Conservation (phyloP, 805 yeast species). For the Candida awuae region DNA sequence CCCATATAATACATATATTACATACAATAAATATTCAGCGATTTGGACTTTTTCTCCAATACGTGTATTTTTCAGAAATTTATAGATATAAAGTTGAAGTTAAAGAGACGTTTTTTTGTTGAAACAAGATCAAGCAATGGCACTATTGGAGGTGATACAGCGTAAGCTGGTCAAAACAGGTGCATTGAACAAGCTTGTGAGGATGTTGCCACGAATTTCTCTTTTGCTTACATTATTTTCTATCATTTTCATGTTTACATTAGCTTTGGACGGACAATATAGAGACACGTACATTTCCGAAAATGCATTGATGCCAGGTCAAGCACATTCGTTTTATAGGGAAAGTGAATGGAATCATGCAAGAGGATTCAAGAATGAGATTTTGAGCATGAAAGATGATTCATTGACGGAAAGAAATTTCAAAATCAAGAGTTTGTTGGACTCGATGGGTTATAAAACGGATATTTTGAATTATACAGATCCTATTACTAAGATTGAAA, state of each 20-base stretch:
- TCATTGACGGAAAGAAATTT: constrained; percentile 34
- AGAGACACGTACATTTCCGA: constrained; percentile 84
- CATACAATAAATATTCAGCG: too few species aligned
- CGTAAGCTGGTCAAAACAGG: constrained; percentile 38
- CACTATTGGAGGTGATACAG: constrained; percentile 38
- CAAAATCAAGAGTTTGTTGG: constrained; percentile 50
- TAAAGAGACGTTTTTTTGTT: not conserved
- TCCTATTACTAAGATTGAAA: constrained; percentile 16
- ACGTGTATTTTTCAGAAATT: too few species aligned
- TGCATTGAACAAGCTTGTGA: constrained; percentile 37
- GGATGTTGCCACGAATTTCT: constrained; percentile 37
- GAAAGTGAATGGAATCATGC: constrained; percentile 92
- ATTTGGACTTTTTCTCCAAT: too few species aligned
- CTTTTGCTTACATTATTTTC: constrained; percentile 38
- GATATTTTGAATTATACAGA: constrained; percentile 29
- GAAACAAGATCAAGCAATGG: constrained; percentile 29
- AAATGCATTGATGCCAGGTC: constrained; percentile 95
- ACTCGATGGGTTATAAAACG: constrained; percentile 66
- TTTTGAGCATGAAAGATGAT: constrained; percentile 32
- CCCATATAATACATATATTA: too few species aligned
- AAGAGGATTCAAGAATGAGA: constrained; percentile 71
- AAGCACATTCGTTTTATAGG: constrained; percentile 83
- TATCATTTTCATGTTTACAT: constrained; percentile 46
- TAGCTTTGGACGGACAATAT: constrained; percentile 78
- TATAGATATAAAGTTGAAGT: too few species aligned